These are phyloP conservation scores for Neurospora hispaniola DNA, from an alignment of 495 filamentous ascomycete genomes.

Conservation along the genomic window DNA sequence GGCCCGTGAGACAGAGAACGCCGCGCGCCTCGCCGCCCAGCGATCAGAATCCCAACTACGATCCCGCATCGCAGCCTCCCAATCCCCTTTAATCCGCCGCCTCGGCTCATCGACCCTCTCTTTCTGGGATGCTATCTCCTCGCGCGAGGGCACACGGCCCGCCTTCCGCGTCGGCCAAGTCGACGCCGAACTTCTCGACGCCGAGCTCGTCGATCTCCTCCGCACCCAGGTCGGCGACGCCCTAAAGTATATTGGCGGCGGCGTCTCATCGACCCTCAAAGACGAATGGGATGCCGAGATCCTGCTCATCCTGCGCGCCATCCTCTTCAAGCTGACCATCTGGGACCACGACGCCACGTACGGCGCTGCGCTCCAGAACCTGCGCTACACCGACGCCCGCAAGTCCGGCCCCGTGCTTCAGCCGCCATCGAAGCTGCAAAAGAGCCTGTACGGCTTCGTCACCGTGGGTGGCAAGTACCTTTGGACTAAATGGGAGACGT, in stretches of 20 bases:
- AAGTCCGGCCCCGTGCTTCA: conserved; percentile 47
- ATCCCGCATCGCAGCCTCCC: conserved; percentile 46
- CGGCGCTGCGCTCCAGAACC: conserved; percentile 82
- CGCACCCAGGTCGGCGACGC: conserved; percentile 82
- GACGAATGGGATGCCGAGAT: conserved; percentile 88
- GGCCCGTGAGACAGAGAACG: conserved; percentile 52
- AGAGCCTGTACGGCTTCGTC: conserved; percentile 68
- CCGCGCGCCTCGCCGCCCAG: conserved; percentile 44
- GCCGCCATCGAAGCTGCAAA: conserved; percentile 63
- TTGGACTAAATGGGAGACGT: conserved; percentile 85
- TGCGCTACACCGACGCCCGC: conserved; percentile 81
- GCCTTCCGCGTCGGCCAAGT: conserved; percentile 93
- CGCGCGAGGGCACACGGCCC: conserved; percentile 69
- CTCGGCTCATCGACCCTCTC: conserved; percentile 46
- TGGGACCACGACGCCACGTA: conserved; percentile 96
- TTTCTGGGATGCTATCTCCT: conserved; percentile 60
- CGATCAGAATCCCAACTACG: conserved; percentile 49
- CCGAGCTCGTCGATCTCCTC: conserved; percentile 79
- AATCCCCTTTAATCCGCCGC: conserved; percentile 49
- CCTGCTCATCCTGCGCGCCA: conserved; percentile 58
- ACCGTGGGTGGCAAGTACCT: conserved; percentile 81
- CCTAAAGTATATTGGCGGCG: conserved; percentile 72
- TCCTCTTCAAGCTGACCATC: conserved; percentile 87
- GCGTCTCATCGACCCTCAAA: conserved; percentile 23
- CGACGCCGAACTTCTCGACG: conserved; percentile 89